Evolutionary conservation across 495 filamentous ascomycete genomes (phyloP).

Genomic region (Pseudomonodictys pantanalensis): DNA sequence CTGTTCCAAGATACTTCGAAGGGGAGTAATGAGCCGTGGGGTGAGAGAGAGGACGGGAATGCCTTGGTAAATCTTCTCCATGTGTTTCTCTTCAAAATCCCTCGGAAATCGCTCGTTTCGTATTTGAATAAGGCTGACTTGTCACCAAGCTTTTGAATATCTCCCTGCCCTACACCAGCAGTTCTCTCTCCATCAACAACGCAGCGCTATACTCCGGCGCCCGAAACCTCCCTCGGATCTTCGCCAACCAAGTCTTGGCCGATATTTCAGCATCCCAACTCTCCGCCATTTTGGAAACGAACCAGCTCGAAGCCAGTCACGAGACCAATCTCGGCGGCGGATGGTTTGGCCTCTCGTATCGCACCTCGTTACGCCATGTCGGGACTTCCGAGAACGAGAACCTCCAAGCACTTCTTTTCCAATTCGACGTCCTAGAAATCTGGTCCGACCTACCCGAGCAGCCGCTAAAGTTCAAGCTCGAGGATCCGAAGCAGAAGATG

Average conservation of each 20-base stretch:
- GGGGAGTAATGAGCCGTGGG: slow-evolving; percentile 18
- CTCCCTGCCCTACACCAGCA: slow-evolving; percentile 8
- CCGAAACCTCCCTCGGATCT: slow-evolving; percentile 7
- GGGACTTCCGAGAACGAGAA: not conserved
- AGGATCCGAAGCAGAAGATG: slow-evolving; percentile 5
- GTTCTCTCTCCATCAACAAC: slow-evolving; percentile 8
- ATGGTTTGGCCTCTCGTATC: slow-evolving; percentile 32
- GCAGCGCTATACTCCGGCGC: not conserved
- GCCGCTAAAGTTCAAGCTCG: not conserved
- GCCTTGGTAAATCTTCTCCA: not conserved
- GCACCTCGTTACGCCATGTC: not conserved
- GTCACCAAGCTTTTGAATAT: slow-evolving; percentile 16
- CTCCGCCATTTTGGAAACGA: not conserved
- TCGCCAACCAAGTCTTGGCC: slow-evolving; percentile 17
- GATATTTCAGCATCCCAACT: slow-evolving; percentile 14
- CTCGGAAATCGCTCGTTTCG: no score
- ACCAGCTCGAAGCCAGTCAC: slow-evolving; percentile 20
- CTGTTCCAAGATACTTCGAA: slow-evolving; percentile 20
- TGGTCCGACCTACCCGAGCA: not conserved
- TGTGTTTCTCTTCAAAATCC: not conserved
- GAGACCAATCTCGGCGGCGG: slow-evolving; percentile 10
- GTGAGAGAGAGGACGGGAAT: slow-evolving; percentile 15
- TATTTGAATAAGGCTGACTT: not conserved
- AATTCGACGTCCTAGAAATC: slow-evolving; percentile 17
- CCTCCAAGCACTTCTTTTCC: slow-evolving; percentile 8